Percentiles rank a stretch among this genome's conserved stretches.
Conservation (phyloP, 2,329 filamentous ascomycete species). For the Anthostomella pinea region DNA sequence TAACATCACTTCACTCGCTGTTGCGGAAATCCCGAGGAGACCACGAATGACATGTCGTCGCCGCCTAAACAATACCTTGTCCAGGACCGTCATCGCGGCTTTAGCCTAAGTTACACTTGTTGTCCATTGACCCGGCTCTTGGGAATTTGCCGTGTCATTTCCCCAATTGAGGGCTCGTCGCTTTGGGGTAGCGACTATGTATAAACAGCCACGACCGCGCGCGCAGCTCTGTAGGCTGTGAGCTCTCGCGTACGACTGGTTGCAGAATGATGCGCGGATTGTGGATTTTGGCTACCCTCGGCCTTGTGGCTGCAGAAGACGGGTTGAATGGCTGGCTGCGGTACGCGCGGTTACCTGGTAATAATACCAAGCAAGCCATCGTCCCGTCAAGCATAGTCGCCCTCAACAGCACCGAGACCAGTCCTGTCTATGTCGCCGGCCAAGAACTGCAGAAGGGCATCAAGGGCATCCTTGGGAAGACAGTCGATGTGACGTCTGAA, state of each 20-base stretch:
- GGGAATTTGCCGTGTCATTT: slow-evolving; percentile 8
- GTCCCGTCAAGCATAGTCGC: slow-evolving; percentile 49
- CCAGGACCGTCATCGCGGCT: slow-evolving; percentile 3
- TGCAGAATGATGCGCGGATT: slow-evolving; percentile 27
- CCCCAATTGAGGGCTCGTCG: slow-evolving; percentile 6
- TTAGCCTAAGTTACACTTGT: slow-evolving; percentile 16
- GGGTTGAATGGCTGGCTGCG: slow-evolving; percentile 63
- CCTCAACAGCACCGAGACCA: slow-evolving; percentile 51
- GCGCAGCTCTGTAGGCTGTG: not conserved
- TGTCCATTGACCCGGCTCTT: slow-evolving; percentile 13
- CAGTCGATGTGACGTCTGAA: slow-evolving; percentile 32
- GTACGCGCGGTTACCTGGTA: slow-evolving; percentile 51
- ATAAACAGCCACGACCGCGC: slow-evolving; percentile 14
- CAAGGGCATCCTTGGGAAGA: slow-evolving; percentile 52
- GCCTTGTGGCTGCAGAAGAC: slow-evolving; percentile 52
- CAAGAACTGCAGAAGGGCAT: slow-evolving; percentile 58
- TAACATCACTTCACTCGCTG: slow-evolving; percentile 9
- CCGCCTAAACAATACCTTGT: slow-evolving; percentile 7
- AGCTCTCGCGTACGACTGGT: slow-evolving; percentile 3
- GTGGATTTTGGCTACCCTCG: slow-evolving; percentile 28
- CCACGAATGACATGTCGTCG: slow-evolving; percentile 4
- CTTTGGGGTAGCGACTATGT: slow-evolving; percentile 10
- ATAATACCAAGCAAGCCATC: slow-evolving; percentile 33
- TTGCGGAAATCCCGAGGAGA: slow-evolving; percentile 12
- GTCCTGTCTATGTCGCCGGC: slow-evolving; percentile 58